Base-by-base conservation (phyloP, 768 basidiomycete genomes). In the Tulasnella sp. region DNA sequence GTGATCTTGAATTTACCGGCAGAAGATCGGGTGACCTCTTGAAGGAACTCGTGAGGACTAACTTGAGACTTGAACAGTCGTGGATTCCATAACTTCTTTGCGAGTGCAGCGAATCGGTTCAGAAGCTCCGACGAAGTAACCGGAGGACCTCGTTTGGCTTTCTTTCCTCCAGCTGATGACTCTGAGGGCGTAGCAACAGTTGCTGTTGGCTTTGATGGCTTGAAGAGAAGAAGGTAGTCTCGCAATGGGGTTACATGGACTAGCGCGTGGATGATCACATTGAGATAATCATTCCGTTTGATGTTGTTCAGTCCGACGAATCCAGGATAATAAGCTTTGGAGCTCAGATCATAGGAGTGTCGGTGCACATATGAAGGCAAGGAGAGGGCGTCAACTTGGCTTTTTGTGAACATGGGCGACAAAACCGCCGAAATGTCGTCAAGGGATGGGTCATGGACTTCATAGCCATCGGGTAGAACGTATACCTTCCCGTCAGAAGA, bases 251-350 rank as follows among this genome's bases (percentile, higher is more conserved):
- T 88, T 77, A 99, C 91, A 85, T 99, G 98, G 34, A 98, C 89
- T 56, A 99, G 89, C 19, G 95, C 90, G 81, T 99, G 97, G 75
- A 99, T 93, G 83, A 99, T 91, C 81, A 98, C 97, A 84, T 99
- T 99, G 91, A 98, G 93, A 84, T 98, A 96, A 84, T 98, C 97
- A 85, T 99, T 97, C 83, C 91, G 88, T 86, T 98, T 97, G 88
- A 99, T 97, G 85, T 99, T 96, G 88, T 99, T 99, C 75, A 99
- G 88, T 71, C 98, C 98, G 84, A 99, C 91, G 85, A 94, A 98
- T 2, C 98, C 98, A 76, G 97, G 93, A 73, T 93, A 86, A 86
- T 99, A 99, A 36, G 94, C 89, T 81, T 91, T 92, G 68, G 90
- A 90, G 8, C 89, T 85, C 71, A 99, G 89, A 84, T 98, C 97